Evolutionary conservation across 176 grass and related monocot genomes (phyloP).

Genomic region (Leersia perrieri): DNA sequence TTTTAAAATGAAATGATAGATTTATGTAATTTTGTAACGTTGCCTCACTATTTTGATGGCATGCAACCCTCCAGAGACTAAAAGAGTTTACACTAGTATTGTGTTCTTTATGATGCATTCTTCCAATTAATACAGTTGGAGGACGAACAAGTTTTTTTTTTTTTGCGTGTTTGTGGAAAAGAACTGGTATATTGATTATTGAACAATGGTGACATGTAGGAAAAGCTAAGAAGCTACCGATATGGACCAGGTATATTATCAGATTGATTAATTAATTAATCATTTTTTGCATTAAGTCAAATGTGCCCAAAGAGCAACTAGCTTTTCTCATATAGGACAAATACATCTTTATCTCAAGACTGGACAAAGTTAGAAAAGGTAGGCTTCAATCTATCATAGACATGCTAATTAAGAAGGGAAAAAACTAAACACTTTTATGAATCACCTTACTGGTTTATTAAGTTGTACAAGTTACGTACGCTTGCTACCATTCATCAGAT

Average conservation of each 20-base stretch:
- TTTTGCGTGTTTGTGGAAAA: no score
- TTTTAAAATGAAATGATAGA: no score
- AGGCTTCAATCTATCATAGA: neutral
- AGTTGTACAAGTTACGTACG: conserved; percentile 33
- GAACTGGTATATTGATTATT: no score
- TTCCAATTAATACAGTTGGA: no score
- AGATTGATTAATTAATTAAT: neutral
- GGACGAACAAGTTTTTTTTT: no score
- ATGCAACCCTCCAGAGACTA: no score
- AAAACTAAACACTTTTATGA: neutral
- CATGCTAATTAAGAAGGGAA: neutral
- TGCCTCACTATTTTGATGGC: no score
- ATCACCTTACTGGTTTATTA: neutral
- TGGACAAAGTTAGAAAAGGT: neutral
- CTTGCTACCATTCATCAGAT: no score
- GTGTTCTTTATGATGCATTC: no score
- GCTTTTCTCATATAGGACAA: conserved; percentile 26
- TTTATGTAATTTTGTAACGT: no score
- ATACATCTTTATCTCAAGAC: conserved; percentile 7
- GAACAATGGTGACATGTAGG: neutral
- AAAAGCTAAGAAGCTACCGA: neutral
- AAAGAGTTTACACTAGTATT: no score
- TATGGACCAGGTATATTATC: neutral
- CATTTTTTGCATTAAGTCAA: neutral
- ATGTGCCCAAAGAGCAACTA: neutral